phyloP scores from a whole-genome alignment of 768 basidiomycete genomes.

The Melanogaster broomeanus region DNA sequence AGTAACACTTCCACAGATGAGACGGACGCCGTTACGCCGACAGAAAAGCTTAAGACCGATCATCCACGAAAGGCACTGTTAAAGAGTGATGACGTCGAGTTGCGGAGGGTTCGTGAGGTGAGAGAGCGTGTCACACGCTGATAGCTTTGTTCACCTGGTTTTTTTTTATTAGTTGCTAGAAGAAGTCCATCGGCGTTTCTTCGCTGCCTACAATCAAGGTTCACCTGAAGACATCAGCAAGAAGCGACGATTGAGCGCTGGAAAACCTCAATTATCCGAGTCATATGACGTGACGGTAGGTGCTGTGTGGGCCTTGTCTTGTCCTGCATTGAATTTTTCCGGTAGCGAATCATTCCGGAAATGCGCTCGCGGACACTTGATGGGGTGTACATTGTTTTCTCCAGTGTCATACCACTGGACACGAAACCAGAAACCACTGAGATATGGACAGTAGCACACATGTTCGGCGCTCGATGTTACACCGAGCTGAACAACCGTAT shows the following conservation, averaged over 20 bases:
- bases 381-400: slow-evolving; percentile 85
- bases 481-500: slow-evolving; percentile 64
- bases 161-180: slow-evolving; percentile 66
- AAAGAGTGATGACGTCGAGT: slow-evolving; percentile 85
- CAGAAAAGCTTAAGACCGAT: slow-evolving; percentile 37
- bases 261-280: slow-evolving; percentile 32
- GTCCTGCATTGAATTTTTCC: slow-evolving; percentile 1
- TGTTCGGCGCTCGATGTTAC: slow-evolving; percentile 86
- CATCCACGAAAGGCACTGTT: slow-evolving; percentile 73
- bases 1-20: slow-evolving; percentile 10
- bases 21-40: slow-evolving; percentile 14
- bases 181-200: slow-evolving; percentile 79
- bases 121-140: slow-evolving; percentile 18
- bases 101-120: slow-evolving; percentile 76
- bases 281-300: slow-evolving; percentile 79
- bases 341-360: slow-evolving; percentile 80
- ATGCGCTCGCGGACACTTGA: slow-evolving; percentile 77
- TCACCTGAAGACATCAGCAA: slow-evolving; percentile 28
- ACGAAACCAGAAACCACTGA: slow-evolving; percentile 76
- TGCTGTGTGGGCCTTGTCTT: slow-evolving; percentile 6
- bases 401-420: slow-evolving; percentile 93
- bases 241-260: slow-evolving; percentile 24
- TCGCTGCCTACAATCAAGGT: slow-evolving; percentile 58
- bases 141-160: neutral
- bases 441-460: slow-evolving; percentile 81